Percentiles rank a stretch among this genome's conserved stretches.
These are phyloP conservation scores for Metschnikowia continentalis DNA, from an alignment of 805 yeast genomes.

Conservation along the genomic window DNA sequence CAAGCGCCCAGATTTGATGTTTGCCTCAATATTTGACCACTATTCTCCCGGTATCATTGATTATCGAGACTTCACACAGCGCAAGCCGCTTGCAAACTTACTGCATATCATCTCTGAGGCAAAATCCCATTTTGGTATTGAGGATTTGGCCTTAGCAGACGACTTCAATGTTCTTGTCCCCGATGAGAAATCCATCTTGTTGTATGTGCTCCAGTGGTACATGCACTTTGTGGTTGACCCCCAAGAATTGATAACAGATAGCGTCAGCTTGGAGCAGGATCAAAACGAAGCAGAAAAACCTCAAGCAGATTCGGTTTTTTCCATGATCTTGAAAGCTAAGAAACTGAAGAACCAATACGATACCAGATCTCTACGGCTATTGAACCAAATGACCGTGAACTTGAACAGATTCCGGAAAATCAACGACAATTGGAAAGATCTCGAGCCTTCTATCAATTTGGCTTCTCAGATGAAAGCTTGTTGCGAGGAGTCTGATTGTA, in stretches of 20 bases:
- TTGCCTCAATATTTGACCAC: conserved; percentile 30
- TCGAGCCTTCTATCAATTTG: background rate
- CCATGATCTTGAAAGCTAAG: conserved; percentile 9
- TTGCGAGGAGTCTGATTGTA: background rate
- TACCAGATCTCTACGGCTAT: conserved; percentile 26
- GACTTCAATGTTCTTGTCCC: conserved; percentile 49
- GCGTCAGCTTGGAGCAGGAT: background rate
- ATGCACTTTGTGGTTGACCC: conserved; percentile 30
- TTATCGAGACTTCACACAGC: conserved; percentile 24
- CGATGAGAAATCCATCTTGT: conserved; percentile 57
- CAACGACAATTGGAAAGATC: background rate
- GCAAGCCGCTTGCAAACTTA: conserved; percentile 14
- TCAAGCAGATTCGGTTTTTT: conserved; percentile 6
- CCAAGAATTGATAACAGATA: background rate
- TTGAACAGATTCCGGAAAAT: background rate
- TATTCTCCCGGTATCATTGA: conserved; percentile 20
- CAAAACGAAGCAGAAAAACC: background rate
- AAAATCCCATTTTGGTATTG: conserved; percentile 43
- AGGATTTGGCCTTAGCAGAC: conserved; percentile 50
- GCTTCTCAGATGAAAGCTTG: background rate
- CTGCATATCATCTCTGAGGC: conserved; percentile 39
- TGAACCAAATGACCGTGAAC: conserved; percentile 22
- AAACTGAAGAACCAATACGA: conserved; percentile 29
- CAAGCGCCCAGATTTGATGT: conserved; percentile 48
- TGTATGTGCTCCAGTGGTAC: conserved; percentile 58